These are phyloP conservation scores for Aureobasidium sp. DNA, from an alignment of 2,329 filamentous ascomycete species.

Conservation along the genomic window DNA sequence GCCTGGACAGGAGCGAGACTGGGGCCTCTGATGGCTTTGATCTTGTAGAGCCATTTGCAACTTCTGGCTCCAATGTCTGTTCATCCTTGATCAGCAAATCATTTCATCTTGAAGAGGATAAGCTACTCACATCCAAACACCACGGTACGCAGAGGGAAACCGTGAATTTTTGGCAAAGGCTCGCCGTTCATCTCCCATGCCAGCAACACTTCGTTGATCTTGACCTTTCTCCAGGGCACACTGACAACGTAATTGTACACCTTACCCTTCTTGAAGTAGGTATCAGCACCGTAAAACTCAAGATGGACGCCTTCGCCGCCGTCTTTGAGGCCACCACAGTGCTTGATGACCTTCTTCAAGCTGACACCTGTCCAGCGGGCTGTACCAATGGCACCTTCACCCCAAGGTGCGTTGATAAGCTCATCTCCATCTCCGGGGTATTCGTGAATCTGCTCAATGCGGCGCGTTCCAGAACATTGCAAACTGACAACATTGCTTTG, in stretches of 20 bases:
- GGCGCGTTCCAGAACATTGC: slow-evolving; percentile 62
- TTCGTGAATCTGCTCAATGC: slow-evolving; percentile 59
- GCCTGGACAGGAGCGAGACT: slow-evolving; percentile 55
- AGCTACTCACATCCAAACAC: slow-evolving; percentile 38
- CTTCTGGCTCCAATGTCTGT: slow-evolving; percentile 56
- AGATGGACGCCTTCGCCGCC: slow-evolving; percentile 49
- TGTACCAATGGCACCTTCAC: slow-evolving; percentile 61
- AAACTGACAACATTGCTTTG: slow-evolving; percentile 54
- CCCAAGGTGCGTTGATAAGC: slow-evolving; percentile 37
- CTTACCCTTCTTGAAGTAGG: slow-evolving; percentile 62
- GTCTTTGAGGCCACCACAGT: slow-evolving; percentile 55
- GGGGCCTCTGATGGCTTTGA: slow-evolving; percentile 53
- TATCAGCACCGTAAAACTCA: slow-evolving; percentile 64
- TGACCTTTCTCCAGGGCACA: slow-evolving; percentile 62
- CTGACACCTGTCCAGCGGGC: slow-evolving; percentile 57
- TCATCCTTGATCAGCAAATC: slow-evolving; percentile 24
- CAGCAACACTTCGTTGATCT: slow-evolving; percentile 58
- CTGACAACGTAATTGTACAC: slow-evolving; percentile 61
- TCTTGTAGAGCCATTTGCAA: slow-evolving; percentile 56
- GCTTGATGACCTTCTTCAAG: slow-evolving; percentile 63
- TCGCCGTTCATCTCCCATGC: slow-evolving; percentile 68
- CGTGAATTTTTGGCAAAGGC: slow-evolving; percentile 57
- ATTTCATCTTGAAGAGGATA: no score
- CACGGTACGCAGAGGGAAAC: slow-evolving; percentile 54
- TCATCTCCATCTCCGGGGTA: slow-evolving; percentile 58